Conservation (phyloP, 208 protist species). For the Trypanosoma vivax region DNA sequence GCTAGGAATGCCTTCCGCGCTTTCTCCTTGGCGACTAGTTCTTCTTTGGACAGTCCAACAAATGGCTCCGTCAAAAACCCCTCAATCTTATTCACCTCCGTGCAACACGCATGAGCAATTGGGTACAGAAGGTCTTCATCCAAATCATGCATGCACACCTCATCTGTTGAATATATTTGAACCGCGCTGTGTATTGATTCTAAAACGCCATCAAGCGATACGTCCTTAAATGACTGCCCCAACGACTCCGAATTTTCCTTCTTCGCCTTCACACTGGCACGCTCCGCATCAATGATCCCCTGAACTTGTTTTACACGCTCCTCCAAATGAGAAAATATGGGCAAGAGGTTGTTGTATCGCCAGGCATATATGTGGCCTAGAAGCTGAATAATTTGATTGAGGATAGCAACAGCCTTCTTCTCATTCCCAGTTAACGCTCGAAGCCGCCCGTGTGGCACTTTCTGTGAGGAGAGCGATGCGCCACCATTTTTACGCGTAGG, state of each 20-base stretch:
- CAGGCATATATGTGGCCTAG: constrained; percentile 69
- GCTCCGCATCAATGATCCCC: constrained; percentile 53
- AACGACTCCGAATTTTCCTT: constrained; percentile 15
- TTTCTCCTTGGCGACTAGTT: constrained; percentile 43
- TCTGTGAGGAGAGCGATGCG: background rate
- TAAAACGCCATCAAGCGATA: constrained; percentile 34
- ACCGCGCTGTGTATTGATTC: constrained; percentile 26
- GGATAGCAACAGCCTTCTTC: constrained; percentile 59
- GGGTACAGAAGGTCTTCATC: constrained; percentile 85
- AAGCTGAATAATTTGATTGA: constrained; percentile 69
- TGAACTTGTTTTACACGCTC: constrained; percentile 33
- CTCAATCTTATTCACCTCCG: constrained; percentile 74
- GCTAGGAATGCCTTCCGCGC: constrained; percentile 38
- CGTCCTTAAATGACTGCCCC: constrained; percentile 57
- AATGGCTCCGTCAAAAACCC: constrained; percentile 66
- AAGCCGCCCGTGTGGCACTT: constrained; percentile 28
- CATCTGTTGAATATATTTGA: constrained; percentile 64
- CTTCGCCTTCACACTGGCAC: constrained; percentile 32
- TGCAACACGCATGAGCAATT: constrained; percentile 74
- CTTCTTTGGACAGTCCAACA: constrained; percentile 38
- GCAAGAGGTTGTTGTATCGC: constrained; percentile 69
- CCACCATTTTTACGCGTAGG: background rate
- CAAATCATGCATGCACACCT: constrained; percentile 69
- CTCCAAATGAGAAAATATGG: constrained; percentile 61
- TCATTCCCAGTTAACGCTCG: constrained; percentile 45